A percentile compares a stretch with the other conserved stretches of the same genome.
These are phyloP conservation scores for Phyllosticta capitalensis DNA, from an alignment of 2,329 filamentous ascomycete species.

Conservation along the genomic window DNA sequence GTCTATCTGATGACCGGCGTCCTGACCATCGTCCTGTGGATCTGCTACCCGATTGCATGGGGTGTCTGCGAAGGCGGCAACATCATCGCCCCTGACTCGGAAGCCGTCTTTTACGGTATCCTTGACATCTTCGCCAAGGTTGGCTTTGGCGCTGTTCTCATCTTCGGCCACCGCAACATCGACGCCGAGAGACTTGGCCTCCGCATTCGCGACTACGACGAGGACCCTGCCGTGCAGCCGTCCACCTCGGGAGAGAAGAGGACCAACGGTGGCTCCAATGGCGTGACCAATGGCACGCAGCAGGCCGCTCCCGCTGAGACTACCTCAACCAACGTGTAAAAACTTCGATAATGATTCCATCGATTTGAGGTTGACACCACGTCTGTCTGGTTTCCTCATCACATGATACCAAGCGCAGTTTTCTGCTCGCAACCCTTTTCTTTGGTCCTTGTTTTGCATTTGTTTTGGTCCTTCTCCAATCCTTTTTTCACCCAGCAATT, in stretches of 20 bases:
- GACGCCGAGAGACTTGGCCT: conserved; percentile 49
- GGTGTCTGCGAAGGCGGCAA: conserved; percentile 56
- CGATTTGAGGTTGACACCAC: neutral
- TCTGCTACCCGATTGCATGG: conserved; percentile 57
- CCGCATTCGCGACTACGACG: conserved; percentile 38
- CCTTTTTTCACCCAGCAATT: neutral
- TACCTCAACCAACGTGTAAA: neutral
- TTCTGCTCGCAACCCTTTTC: neutral
- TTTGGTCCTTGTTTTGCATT: neutral
- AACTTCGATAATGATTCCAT: neutral
- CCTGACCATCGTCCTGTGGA: conserved; percentile 53
- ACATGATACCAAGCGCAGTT: neutral
- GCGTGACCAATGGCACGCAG: conserved; percentile 8
- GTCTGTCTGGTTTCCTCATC: neutral
- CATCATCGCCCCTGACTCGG: conserved; percentile 54
- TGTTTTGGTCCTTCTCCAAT: neutral
- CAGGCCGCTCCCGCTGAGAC: neutral
- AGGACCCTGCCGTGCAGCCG: conserved; percentile 23
- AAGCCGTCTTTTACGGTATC: conserved; percentile 59
- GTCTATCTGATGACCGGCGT: conserved; percentile 49
- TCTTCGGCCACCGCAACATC: conserved; percentile 55
- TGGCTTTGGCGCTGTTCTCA: conserved; percentile 48
- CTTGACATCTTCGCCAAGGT: conserved; percentile 58
- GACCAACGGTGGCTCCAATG: conserved; percentile 14
- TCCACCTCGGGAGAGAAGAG: conserved; percentile 10